Conservation (phyloP, 176 grass and related monocot genomes). For the Avena atlantica region DNA sequence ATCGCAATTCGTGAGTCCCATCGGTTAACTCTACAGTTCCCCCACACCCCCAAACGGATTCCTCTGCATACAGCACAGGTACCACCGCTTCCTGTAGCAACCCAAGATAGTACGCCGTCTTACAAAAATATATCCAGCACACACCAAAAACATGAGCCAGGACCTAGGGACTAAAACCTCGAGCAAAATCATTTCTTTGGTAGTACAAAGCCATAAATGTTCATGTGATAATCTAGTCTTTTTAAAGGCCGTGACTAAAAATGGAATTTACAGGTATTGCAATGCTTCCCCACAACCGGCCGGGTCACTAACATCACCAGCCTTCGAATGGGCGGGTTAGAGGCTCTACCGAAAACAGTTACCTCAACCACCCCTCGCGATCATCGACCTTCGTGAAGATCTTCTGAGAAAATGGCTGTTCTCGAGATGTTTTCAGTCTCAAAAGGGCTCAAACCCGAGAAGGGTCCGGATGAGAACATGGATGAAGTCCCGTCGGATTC, state of each 20-base stretch:
- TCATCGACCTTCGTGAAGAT: slow-evolving; percentile 98
- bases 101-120: not conserved
- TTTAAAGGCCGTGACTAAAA: slow-evolving; percentile 42
- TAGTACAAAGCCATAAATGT: slow-evolving; percentile 35
- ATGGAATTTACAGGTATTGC: slow-evolving; percentile 61
- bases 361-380: not conserved
- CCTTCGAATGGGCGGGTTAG: slow-evolving; percentile 37
- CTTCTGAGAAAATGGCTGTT: slow-evolving; percentile 81
- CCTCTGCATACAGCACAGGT: not conserved
- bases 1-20: no score
- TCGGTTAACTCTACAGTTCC: not conserved
- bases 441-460: slow-evolving; percentile 92
- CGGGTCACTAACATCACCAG: slow-evolving; percentile 48
- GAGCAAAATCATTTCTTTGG: slow-evolving; percentile 44
- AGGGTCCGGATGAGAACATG: slow-evolving; percentile 96
- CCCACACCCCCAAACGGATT: no score
- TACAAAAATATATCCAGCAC: slow-evolving; percentile 7
- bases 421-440: slow-evolving; percentile 82
- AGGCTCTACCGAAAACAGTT: slow-evolving; percentile 46
- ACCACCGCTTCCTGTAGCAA: not conserved
- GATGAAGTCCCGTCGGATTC: slow-evolving; percentile 96
- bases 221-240: slow-evolving; percentile 37
- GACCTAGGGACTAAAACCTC: not conserved
- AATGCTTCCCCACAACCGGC: slow-evolving; percentile 34
- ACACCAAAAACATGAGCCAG: not conserved